phyloP scores from a whole-genome alignment of 2,329 filamentous ascomycete species.

The Zalaria sp. region DNA sequence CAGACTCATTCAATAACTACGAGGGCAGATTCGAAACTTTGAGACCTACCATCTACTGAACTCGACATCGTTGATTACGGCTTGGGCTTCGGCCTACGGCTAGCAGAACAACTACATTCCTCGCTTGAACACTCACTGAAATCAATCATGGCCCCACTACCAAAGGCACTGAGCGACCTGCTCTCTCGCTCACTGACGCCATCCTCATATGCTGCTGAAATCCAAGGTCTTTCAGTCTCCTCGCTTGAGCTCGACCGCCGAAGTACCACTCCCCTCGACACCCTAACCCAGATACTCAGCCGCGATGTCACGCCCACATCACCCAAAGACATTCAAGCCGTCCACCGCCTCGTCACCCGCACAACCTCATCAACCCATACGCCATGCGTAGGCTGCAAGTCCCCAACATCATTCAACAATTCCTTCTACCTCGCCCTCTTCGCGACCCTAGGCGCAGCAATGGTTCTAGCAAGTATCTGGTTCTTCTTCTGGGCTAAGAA shows the following conservation, averaged over 20 bases:
- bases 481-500: conserved; percentile 99
- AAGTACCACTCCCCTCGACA: background rate
- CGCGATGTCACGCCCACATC: background rate
- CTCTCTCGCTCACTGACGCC: background rate
- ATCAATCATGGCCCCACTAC: background rate
- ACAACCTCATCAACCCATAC: background rate
- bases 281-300: conserved; percentile 7
- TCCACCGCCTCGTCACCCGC: conserved; percentile 2
- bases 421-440: conserved; percentile 70
- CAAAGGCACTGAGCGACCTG: background rate
- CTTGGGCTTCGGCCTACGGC: background rate
- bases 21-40: no score
- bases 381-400: conserved; percentile 6
- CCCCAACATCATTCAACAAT: conserved; percentile 29
- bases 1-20: no score
- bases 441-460: conserved; percentile 62
- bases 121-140: background rate
- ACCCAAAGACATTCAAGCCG: background rate
- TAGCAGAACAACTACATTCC: background rate
- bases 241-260: background rate
- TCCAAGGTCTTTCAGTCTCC: background rate
- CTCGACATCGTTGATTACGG: background rate
- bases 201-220: background rate
- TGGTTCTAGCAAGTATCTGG: conserved; percentile 71
- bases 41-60: no score